These are phyloP conservation scores for Aquanectria penicillioides DNA, from an alignment of 2,329 filamentous ascomycete species.

Conservation along the genomic window DNA sequence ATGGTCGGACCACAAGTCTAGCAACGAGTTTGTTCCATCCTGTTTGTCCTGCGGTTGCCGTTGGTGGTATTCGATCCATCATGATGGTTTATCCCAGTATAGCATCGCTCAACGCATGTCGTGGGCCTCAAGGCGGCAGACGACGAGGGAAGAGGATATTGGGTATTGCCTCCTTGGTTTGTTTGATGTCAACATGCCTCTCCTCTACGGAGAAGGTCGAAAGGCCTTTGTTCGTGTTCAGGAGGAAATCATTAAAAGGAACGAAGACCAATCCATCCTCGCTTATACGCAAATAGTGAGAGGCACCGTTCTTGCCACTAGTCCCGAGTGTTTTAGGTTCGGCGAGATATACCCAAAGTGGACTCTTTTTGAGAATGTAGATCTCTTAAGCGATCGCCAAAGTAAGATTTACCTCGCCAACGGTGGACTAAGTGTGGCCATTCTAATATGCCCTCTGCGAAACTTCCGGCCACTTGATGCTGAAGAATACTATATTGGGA, in stretches of 20 bases:
- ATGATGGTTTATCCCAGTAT: constrained; percentile 13
- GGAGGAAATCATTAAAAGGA: constrained; percentile 31
- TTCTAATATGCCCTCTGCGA: constrained; percentile 3
- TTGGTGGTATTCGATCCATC: constrained; percentile 7
- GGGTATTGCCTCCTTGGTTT: constrained; percentile 34
- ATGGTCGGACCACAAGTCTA: constrained; percentile 5
- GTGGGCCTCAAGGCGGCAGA: constrained; percentile 15
- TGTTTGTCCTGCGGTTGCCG: constrained; percentile 10
- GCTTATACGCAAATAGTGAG: constrained; percentile 12
- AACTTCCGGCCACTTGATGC: constrained; percentile 6
- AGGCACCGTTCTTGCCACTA: constrained; percentile 6
- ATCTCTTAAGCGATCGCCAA: constrained; percentile 9
- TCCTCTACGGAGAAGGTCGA: constrained; percentile 34
- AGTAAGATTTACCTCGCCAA: constrained; percentile 12
- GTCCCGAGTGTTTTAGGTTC: constrained; percentile 11
- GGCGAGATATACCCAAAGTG: constrained; percentile 8
- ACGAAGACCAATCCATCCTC: constrained; percentile 26
- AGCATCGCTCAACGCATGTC: constrained; percentile 20
- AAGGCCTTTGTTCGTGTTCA: constrained; percentile 31
- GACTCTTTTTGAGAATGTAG: background rate
- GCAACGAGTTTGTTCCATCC: constrained; percentile 7
- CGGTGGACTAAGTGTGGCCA: background rate
- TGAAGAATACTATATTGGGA: constrained; percentile 11
- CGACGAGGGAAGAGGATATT: constrained; percentile 30
- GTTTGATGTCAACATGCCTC: constrained; percentile 32